These are phyloP conservation scores for Dryadomyces quercivorus DNA, from an alignment of 2,329 filamentous ascomycete species.

Conservation along the genomic window DNA sequence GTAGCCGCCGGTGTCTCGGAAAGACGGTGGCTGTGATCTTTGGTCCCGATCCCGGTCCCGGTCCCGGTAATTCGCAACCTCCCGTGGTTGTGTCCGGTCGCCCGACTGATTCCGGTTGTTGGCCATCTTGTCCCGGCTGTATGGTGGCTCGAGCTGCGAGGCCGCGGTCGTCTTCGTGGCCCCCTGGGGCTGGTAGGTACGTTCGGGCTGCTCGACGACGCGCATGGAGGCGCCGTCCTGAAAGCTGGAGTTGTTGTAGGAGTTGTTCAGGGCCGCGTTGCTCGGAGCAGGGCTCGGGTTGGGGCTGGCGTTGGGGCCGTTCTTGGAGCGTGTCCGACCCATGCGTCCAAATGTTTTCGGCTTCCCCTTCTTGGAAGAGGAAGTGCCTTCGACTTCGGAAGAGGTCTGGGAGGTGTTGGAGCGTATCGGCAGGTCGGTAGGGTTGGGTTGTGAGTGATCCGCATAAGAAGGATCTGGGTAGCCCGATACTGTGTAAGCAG, in stretches of 20 bases:
- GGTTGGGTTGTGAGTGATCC: constrained; percentile 5
- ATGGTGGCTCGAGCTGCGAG: constrained; percentile 51
- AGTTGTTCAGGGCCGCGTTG: constrained; percentile 27
- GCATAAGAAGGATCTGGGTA: constrained; percentile 15
- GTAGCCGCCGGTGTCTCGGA: constrained; percentile 48
- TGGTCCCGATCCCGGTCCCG: constrained; percentile 29
- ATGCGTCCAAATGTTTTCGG: constrained; percentile 43
- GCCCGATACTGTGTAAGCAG: constrained; percentile 7
- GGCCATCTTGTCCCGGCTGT: constrained; percentile 50
- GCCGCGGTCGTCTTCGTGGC: constrained; percentile 53
- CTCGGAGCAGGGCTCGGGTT: constrained; percentile 16
- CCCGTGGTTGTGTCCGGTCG: constrained; percentile 45
- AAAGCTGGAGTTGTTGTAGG: constrained; percentile 7
- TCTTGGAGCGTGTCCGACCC: constrained; percentile 35
- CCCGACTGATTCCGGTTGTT: constrained; percentile 58
- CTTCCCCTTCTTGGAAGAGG: constrained; percentile 25
- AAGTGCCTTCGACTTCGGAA: constrained; percentile 4
- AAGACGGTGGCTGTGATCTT: constrained; percentile 38
- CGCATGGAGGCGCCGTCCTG: constrained; percentile 6
- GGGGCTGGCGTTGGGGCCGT: constrained; percentile 10
- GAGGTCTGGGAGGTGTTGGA: constrained; percentile 42
- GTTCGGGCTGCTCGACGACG: constrained; percentile 22
- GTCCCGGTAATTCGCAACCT: constrained; percentile 22
- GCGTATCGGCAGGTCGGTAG: constrained; percentile 29
- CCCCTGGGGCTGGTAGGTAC: constrained; percentile 18